Evolutionary conservation across 31 red algal species (phyloP).

Genomic region (Asparagopsis taxiformis): DNA sequence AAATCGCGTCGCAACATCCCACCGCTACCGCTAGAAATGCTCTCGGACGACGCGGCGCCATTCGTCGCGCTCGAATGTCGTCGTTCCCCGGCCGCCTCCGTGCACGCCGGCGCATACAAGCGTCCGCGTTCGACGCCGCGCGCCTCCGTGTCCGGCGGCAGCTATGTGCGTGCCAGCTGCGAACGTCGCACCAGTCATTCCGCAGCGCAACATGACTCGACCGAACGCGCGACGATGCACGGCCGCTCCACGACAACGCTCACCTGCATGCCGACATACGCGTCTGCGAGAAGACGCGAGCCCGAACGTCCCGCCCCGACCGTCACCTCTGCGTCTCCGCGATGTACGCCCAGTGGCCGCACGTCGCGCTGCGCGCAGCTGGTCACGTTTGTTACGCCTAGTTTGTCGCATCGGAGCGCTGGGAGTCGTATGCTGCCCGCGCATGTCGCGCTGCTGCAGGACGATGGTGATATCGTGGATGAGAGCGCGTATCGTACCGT

Average conservation of each 20-base stretch:
- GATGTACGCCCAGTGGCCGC: neutral
- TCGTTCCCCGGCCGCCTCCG: neutral
- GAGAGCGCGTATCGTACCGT: slow-evolving; percentile 18
- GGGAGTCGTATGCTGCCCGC: neutral
- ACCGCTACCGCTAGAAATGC: slow-evolving; percentile 5
- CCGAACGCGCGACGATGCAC: neutral
- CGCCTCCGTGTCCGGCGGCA: slow-evolving; percentile 12
- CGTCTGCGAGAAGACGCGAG: neutral
- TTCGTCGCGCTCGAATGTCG: neutral
- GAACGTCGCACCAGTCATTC: slow-evolving; percentile 1
- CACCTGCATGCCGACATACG: no score
- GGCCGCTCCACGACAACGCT: neutral
- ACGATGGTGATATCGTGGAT: slow-evolving; percentile 17
- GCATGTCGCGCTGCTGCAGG: neutral
- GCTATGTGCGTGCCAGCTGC: slow-evolving; percentile 12
- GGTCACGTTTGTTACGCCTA: neutral
- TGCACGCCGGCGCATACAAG: slow-evolving; percentile 6
- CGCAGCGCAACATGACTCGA: neutral
- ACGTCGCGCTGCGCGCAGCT: neutral
- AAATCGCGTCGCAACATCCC: neutral
- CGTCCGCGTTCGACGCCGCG: slow-evolving; percentile 3
- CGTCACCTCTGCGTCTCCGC: neutral
- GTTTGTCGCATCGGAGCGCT: neutral
- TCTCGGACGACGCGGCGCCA: neutral
- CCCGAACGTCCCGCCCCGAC: neutral